phyloP scores from a whole-genome alignment of 192 early-diverging fungal genomes.

The Gaertneriomyces sp. region DNA sequence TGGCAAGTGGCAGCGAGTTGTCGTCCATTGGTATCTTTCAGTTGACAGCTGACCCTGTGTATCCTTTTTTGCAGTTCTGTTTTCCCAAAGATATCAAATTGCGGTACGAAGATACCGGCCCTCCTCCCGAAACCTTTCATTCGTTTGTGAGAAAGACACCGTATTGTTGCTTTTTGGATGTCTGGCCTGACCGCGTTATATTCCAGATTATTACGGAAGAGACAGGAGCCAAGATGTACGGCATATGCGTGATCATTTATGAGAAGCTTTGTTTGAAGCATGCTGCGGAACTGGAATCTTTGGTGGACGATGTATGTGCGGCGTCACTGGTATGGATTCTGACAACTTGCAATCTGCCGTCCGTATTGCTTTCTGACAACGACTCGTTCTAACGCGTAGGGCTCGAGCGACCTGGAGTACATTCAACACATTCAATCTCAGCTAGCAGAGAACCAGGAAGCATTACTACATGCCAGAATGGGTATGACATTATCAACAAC shows the following conservation, averaged over 20 bases:
- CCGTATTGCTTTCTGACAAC: neutral
- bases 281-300: conserved; percentile 35
- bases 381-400: neutral
- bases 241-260: conserved; percentile 45
- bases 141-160: conserved; percentile 44
- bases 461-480: conserved; percentile 32
- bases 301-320: neutral
- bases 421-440: conserved; percentile 46
- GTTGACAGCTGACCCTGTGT: neutral
- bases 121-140: conserved; percentile 43
- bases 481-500: conserved; percentile 12
- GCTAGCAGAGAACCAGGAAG: conserved; percentile 42
- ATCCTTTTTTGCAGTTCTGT: conserved; percentile 39
- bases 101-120: conserved; percentile 24
- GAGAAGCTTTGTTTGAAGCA: conserved; percentile 32
- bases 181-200: neutral
- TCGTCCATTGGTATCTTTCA: neutral
- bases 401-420: conserved; percentile 41
- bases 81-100: conserved; percentile 50
- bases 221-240: conserved; percentile 40
- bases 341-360: neutral
- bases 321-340: neutral
- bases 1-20: conserved; percentile 29
- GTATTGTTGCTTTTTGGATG: conserved; percentile 1
- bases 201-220: conserved; percentile 44